phyloP scores from a whole-genome alignment of 441 rosid species.

The Jatropha multifida region DNA sequence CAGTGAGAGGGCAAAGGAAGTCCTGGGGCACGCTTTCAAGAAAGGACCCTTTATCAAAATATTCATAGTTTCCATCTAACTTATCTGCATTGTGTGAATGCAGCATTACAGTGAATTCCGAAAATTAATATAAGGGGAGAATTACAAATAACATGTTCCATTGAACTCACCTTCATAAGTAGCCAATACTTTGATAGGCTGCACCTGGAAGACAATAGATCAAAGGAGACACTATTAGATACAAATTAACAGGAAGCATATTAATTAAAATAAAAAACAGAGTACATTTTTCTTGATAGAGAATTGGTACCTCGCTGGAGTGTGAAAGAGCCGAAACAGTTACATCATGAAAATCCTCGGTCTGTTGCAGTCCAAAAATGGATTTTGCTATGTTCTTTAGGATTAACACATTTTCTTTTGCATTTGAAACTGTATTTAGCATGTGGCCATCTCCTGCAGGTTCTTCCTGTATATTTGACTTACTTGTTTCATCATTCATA shows the following conservation, averaged over 20 bases:
- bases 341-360: constrained; percentile 25
- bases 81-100: constrained; percentile 34
- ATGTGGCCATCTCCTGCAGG: constrained; percentile 13
- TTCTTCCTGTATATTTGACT: constrained; percentile 22
- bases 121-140: constrained; percentile 11
- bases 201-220: constrained; percentile 14
- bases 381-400: constrained; percentile 43
- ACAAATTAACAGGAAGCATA: background rate
- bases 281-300: constrained; percentile 7
- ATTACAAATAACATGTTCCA: background rate
- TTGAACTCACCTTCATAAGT: constrained; percentile 39
- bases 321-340: constrained; percentile 19
- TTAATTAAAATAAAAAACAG: constrained; percentile 1
- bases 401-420: constrained; percentile 33
- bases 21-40: constrained; percentile 40
- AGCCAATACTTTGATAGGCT: constrained; percentile 25
- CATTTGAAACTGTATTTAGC: constrained; percentile 21
- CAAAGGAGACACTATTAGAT: constrained; percentile 2
- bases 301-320: constrained; percentile 21
- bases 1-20: constrained; percentile 53
- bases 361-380: constrained; percentile 31
- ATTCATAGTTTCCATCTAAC: constrained; percentile 20
- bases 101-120: constrained; percentile 13
- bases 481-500: constrained; percentile 13
- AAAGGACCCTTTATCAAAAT: constrained; percentile 30